phyloP scores from a whole-genome alignment of 352 stramenopile species.

The Phytophthora pinifolia region DNA sequence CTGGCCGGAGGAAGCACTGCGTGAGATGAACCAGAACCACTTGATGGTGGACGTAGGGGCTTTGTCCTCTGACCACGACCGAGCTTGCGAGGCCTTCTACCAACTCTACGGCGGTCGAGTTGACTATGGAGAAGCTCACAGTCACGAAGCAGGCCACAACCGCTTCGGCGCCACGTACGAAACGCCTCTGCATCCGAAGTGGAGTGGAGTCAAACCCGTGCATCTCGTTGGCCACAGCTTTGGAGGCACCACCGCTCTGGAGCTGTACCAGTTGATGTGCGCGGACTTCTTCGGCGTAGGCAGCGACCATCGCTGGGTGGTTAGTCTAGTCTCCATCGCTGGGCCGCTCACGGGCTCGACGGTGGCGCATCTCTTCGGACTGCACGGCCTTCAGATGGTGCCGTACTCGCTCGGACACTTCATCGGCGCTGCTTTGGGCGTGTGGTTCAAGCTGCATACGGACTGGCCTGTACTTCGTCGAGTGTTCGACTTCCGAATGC shows the following conservation, averaged over 20 bases:
- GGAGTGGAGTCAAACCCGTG: slow-evolving; percentile 51
- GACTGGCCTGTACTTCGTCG: slow-evolving; percentile 33
- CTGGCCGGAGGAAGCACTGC: slow-evolving; percentile 50
- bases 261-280: slow-evolving; percentile 65
- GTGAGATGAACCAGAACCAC: slow-evolving; percentile 45
- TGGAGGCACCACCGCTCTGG: slow-evolving; percentile 60
- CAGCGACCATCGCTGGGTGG: slow-evolving; percentile 44
- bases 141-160: slow-evolving; percentile 31
- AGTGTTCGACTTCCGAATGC: slow-evolving; percentile 63
- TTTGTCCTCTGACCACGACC: slow-evolving; percentile 66
- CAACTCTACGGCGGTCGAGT: slow-evolving; percentile 53
- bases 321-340: slow-evolving; percentile 48
- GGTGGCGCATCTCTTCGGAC: slow-evolving; percentile 29
- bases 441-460: slow-evolving; percentile 52
- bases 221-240: slow-evolving; percentile 77
- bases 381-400: slow-evolving; percentile 25
- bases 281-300: slow-evolving; percentile 51
- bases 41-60: slow-evolving; percentile 51
- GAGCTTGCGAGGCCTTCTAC: slow-evolving; percentile 63
- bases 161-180: slow-evolving; percentile 47
- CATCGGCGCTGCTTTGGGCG: slow-evolving; percentile 26
- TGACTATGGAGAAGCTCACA: slow-evolving; percentile 62
- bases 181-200: slow-evolving; percentile 39
- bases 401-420: slow-evolving; percentile 32
- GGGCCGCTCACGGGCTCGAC: slow-evolving; percentile 47